Percentiles rank a stretch among this genome's conserved stretches.
Conservation (phyloP, 352 stramenopile species). For the Paralagenidium karlingii region DNA sequence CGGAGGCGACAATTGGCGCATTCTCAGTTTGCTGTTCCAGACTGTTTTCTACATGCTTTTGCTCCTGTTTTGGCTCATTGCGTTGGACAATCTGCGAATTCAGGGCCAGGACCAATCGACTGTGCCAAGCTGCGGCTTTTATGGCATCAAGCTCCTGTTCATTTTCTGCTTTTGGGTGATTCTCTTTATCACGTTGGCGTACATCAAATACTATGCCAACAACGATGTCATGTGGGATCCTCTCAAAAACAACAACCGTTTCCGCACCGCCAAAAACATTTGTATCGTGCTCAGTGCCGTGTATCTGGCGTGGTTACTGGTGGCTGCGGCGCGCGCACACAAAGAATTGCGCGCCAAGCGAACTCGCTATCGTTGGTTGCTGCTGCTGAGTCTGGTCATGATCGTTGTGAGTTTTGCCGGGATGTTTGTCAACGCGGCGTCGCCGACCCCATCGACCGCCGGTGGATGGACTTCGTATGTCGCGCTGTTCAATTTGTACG, state of each 20-base stretch:
- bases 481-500: conserved; percentile 48
- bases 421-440: conserved; percentile 23
- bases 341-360: conserved; percentile 27
- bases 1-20: conserved; percentile 27
- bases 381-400: conserved; percentile 30
- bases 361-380: conserved; percentile 32
- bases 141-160: conserved; percentile 30
- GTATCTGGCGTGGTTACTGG: conserved; percentile 35
- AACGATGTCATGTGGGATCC: conserved; percentile 37
- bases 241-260: conserved; percentile 20
- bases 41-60: conserved; percentile 46
- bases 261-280: conserved; percentile 17
- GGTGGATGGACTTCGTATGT: conserved; percentile 33
- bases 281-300: conserved; percentile 22
- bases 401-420: conserved; percentile 28
- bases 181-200: conserved; percentile 31
- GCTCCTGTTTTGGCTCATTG: conserved; percentile 41
- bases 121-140: conserved; percentile 45
- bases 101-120: conserved; percentile 26
- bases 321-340: conserved; percentile 21
- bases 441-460: conserved; percentile 24
- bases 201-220: conserved; percentile 51
- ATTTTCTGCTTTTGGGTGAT: conserved; percentile 41
- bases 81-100: conserved; percentile 41
- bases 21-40: conserved; percentile 38